Evolutionary conservation across 139 green algal genomes (phyloP).

Genomic region (Chlorella sp.): DNA sequence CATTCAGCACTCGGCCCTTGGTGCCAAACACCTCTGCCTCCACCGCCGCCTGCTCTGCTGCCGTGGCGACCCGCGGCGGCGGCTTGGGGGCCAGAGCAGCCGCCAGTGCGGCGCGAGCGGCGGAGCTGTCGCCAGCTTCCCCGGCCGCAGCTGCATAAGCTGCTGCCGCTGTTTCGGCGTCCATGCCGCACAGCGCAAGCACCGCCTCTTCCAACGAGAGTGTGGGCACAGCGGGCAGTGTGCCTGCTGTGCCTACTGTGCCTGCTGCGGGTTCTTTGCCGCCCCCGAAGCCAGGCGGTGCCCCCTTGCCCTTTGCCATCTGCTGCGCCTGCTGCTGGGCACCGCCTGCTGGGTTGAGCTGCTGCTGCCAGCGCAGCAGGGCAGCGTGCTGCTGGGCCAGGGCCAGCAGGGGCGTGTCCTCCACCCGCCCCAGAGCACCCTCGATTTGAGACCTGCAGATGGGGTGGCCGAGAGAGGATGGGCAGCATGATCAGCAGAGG

Average conservation of each 20-base stretch:
- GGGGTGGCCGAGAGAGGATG: not conserved
- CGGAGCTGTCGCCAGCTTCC: not conserved
- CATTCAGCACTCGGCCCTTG: constrained; percentile 29
- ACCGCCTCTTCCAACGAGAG: constrained; percentile 12
- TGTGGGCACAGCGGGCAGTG: not conserved
- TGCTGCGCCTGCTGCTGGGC: not conserved
- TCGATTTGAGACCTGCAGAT: constrained; percentile 1
- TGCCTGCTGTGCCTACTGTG: not conserved
- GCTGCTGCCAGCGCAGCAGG: constrained; percentile 18
- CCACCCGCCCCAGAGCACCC: constrained; percentile 3
- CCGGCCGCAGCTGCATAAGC: not conserved
- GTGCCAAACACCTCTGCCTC: constrained; percentile 39
- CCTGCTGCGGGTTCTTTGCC: not conserved
- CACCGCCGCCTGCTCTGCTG: constrained; percentile 25
- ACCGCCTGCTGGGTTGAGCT: not conserved
- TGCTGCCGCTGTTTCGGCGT: not conserved
- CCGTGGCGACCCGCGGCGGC: not conserved
- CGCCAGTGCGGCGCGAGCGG: not conserved
- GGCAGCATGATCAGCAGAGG: too few species aligned
- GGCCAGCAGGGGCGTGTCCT: constrained; percentile 3
- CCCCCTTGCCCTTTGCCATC: not conserved
- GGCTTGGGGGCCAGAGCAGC: not conserved
- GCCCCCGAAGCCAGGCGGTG: not conserved
- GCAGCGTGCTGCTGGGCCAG: constrained; percentile 5
- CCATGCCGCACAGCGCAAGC: constrained; percentile 6